Evolutionary conservation across 345 rosid species (phyloP), one percentile per base, ranked within the genome.

Genomic region (Passiflora organensis): DNA sequence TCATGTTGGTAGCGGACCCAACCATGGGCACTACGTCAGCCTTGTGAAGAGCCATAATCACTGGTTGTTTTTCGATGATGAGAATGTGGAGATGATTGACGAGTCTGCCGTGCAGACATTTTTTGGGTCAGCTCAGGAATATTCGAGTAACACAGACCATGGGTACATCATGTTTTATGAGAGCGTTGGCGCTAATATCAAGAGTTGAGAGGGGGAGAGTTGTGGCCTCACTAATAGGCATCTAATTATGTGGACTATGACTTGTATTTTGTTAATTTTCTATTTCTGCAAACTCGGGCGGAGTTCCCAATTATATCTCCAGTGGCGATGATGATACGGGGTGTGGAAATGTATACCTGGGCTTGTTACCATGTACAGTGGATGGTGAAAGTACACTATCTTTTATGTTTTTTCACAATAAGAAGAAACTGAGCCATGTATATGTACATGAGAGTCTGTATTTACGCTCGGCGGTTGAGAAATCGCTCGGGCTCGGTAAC

Each of bases 41-140:
- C 95, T 93, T 4, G 95, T 93, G 79, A 93, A 93, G 72, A 89
- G 97, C 82, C 99, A 93, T 62, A 86, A 86, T 82, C 99, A 93
- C 61, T 89, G 99, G 97, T 74, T 93, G 46, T 86, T 86, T 76
- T 93, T 93, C 42, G 99, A 93, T 39, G 99, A 93, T 6, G 97
- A 93, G 74, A 93, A 89, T 9, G 96, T 89, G 52, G 99, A 93
- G 78, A 93, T 93, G 83, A 89, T 93, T 14, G 99, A 93, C 6
- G 99, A 93, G 78, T 84, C 99, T 41, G 99, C 91, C 0, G 95
- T 93, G 63, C 97, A 89, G 60, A 89, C 99, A 14, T 93, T 93
- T 80, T 93, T 93, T 44, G 97, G 99, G 56, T 89, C 99, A 4
- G 87, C 97, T 1, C 96, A 93, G 68, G 99, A 93, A 69, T 93